These are phyloP conservation scores for Coemansia sp. DNA, from an alignment of 192 early-diverging fungal genomes.

Conservation along the genomic window DNA sequence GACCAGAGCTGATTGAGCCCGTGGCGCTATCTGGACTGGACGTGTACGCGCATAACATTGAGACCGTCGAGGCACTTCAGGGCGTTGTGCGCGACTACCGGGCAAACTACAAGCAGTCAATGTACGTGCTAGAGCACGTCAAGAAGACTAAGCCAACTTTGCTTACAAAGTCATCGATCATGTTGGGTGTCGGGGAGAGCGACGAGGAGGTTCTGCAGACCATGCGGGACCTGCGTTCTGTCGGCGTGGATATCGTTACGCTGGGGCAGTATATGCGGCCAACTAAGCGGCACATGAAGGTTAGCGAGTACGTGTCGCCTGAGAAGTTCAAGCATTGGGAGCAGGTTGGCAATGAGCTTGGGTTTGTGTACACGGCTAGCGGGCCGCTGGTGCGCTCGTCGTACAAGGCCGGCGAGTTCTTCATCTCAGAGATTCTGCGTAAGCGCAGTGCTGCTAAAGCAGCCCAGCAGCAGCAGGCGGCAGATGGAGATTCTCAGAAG, in stretches of 20 bases:
- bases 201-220: slow-evolving; percentile 91
- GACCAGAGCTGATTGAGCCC: slow-evolving; percentile 67
- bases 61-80: slow-evolving; percentile 90
- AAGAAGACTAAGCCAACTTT: slow-evolving; percentile 75
- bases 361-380: slow-evolving; percentile 93
- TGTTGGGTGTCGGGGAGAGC: slow-evolving; percentile 95
- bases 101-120: slow-evolving; percentile 88
- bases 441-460: slow-evolving; percentile 39
- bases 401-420: slow-evolving; percentile 98
- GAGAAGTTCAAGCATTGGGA: slow-evolving; percentile 91
- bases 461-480: slow-evolving; percentile 7
- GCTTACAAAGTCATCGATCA: slow-evolving; percentile 96
- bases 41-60: slow-evolving; percentile 98
- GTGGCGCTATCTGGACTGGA: slow-evolving; percentile 93
- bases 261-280: slow-evolving; percentile 99
- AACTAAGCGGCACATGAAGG: slow-evolving; percentile 99
- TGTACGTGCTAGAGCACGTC: slow-evolving; percentile 83
- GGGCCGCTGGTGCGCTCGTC: slow-evolving; percentile 92
- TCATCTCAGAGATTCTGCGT: slow-evolving; percentile 81
- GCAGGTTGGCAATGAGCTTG: slow-evolving; percentile 71
- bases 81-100: slow-evolving; percentile 89
- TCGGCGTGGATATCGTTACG: slow-evolving; percentile 90
- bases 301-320: slow-evolving; percentile 90
- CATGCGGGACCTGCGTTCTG: slow-evolving; percentile 75
- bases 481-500: neutral